Evolutionary conservation across 2,329 filamentous ascomycete species (phyloP).

Genomic region (Zymoseptoria ardabiliae): DNA sequence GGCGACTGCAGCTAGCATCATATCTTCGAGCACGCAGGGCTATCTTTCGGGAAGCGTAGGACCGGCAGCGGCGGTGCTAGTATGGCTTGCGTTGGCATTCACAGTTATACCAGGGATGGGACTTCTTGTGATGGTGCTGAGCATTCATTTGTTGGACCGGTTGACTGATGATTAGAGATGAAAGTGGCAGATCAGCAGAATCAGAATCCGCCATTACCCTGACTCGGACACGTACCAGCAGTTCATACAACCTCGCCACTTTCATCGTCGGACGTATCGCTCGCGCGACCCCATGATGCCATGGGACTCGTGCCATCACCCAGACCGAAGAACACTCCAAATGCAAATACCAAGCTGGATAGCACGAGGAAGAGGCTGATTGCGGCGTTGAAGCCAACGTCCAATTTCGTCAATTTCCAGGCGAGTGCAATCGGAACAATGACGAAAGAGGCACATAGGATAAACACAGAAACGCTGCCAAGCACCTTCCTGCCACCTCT

Average conservation of each 20-base stretch:
- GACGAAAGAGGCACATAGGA: conserved; percentile 3
- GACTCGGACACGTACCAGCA: no score
- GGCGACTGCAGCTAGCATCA: conserved; percentile 5
- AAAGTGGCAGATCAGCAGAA: no score
- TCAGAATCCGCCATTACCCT: no score
- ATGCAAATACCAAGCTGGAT: conserved; percentile 1
- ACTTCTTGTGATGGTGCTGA: not conserved
- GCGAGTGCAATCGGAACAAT: conserved; percentile 7
- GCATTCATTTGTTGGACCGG: no score
- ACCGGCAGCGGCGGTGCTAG: conserved; percentile 3
- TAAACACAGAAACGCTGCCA: not conserved
- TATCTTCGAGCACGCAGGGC: conserved; percentile 2
- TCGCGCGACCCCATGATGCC: no score
- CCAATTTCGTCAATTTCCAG: conserved; percentile 5
- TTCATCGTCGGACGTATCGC: not conserved
- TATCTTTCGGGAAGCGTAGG: conserved; percentile 6
- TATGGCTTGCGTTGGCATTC: conserved; percentile 6
- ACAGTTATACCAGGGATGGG: conserved; percentile 1
- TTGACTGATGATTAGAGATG: no score
- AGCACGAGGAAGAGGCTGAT: conserved; percentile 5
- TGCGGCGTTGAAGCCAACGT: conserved; percentile 4
- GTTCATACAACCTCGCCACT: no score
- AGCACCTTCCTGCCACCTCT: not conserved
- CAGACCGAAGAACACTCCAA: no score
- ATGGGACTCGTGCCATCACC: no score